These are phyloP conservation scores for Cercospora janseana DNA, from an alignment of 2,329 filamentous ascomycete species.

Conservation along the genomic window DNA sequence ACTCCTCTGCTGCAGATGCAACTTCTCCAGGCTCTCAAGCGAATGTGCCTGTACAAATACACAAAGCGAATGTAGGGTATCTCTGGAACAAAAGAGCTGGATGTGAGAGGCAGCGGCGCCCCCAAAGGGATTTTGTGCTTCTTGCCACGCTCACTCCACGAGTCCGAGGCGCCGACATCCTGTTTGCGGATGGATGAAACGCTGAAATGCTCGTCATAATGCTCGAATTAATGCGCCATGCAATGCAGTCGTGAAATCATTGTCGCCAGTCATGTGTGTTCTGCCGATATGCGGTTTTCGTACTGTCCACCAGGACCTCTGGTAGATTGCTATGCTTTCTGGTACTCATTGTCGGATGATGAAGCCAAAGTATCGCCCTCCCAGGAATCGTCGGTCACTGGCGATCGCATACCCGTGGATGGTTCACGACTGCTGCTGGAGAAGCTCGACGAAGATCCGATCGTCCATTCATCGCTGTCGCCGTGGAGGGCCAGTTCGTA, in stretches of 20 bases:
- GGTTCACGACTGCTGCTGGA: slow-evolving; percentile 64
- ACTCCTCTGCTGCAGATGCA: slow-evolving; percentile 15
- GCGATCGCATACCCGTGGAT: slow-evolving; percentile 47
- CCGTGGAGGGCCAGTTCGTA: slow-evolving; percentile 49
- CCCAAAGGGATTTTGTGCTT: slow-evolving; percentile 17
- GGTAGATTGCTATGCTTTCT: slow-evolving; percentile 26
- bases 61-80: slow-evolving; percentile 32
- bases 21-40: slow-evolving; percentile 19
- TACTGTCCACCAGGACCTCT: background rate
- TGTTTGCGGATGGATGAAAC: slow-evolving; percentile 19
- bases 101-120: slow-evolving; percentile 7
- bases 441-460: slow-evolving; percentile 76
- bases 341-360: slow-evolving; percentile 30
- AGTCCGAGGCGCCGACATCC: slow-evolving; percentile 13
- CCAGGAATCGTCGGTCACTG: slow-evolving; percentile 58
- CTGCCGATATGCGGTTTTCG: slow-evolving; percentile 14
- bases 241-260: slow-evolving; percentile 28
- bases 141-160: slow-evolving; percentile 14
- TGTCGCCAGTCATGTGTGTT: slow-evolving; percentile 17
- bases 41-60: slow-evolving; percentile 28
- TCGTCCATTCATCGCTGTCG: slow-evolving; percentile 86
- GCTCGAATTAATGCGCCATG: slow-evolving; percentile 21
- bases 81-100: slow-evolving; percentile 13
- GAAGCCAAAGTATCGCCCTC: slow-evolving; percentile 56
- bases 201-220: slow-evolving; percentile 27